Evolutionary conservation across 2,329 filamentous ascomycete species (phyloP), one percentile per base, ranked within the genome.

Genomic region (Sporothrix globosa): DNA sequence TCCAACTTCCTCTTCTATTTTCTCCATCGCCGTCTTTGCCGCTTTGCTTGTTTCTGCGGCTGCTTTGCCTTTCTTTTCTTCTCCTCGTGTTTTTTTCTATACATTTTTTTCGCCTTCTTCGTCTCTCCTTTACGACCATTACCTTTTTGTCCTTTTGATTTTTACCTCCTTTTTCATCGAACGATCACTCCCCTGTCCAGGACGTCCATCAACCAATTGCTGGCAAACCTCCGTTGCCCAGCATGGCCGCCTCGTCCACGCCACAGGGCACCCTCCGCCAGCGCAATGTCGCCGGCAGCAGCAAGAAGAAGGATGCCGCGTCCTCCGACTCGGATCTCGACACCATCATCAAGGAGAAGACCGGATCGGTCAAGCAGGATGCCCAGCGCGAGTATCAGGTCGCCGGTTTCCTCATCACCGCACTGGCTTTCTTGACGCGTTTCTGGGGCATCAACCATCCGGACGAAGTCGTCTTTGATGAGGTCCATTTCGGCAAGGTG

Each of bases 401-500:
- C 74, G 92, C 89, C 73, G 86, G 97, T 72, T 81, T 82, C 44
- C 79, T 97, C 75, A 90, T 97, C 78, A 98, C 95, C 1, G 77
- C 88, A 39, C 83, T 97, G 74, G 95, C 93, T 66, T 98, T 99
- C 78, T 78, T 93, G 73, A 98, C 96, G 63, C 88, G 96, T 73
- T 99, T 99, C 85, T 98, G 92, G 88, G 94, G 93, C 73, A 97
- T 99, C 79, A 92, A 87, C 79, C 94, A 97, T 81, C 96, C 96
- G 19, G 90, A 97, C 78, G 92, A 98, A 83, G 96, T 99, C 70
- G 96, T 99, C 66, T 99, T 99, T 78, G 96, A 99, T 79, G 96
- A 99, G 82, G 96, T 99, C 71, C 96, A 99, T 83, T 99, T 99
- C 81, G 96, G 96, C 83, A 99, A 99, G 91, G 95, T 97, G 85